phyloP scores from a whole-genome alignment of 176 grass and related monocot genomes.

The Musa acuminata region DNA sequence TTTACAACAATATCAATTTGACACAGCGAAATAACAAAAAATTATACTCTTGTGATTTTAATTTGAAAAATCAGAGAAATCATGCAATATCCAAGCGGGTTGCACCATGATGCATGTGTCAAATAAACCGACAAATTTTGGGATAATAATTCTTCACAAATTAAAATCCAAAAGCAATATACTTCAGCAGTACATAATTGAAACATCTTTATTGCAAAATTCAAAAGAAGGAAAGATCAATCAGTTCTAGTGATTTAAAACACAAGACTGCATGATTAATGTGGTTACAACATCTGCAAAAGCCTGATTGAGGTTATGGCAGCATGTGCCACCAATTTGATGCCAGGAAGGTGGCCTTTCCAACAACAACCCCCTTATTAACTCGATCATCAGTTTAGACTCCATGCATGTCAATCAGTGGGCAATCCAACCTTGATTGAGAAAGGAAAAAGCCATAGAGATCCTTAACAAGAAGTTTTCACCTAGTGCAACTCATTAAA shows the following conservation, averaged over 20 bases:
- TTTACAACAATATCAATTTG: background rate
- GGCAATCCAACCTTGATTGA: background rate
- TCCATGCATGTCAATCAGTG: background rate
- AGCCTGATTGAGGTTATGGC: background rate
- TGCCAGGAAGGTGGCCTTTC: background rate
- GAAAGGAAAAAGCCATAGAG: background rate
- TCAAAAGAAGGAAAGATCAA: background rate
- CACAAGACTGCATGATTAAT: background rate
- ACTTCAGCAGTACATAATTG: background rate
- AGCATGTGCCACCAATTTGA: background rate
- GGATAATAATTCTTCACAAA: background rate
- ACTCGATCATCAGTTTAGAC: background rate
- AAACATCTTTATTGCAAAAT: background rate
- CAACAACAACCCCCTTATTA: background rate
- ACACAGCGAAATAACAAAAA: background rate
- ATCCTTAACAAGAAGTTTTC: background rate
- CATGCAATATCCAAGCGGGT: too few relatives aligned
- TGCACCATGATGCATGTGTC: background rate
- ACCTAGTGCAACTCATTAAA: background rate
- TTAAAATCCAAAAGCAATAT: constrained; percentile 1
- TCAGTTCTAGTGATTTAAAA: background rate
- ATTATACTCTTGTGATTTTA: background rate
- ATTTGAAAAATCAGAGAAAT: background rate
- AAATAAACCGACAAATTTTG: background rate
- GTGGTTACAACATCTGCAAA: background rate